Percentiles rank a stretch among this genome's conserved stretches.
Conservation (phyloP, 2,329 filamentous ascomycete species). For the Verticillium nubilum region DNA sequence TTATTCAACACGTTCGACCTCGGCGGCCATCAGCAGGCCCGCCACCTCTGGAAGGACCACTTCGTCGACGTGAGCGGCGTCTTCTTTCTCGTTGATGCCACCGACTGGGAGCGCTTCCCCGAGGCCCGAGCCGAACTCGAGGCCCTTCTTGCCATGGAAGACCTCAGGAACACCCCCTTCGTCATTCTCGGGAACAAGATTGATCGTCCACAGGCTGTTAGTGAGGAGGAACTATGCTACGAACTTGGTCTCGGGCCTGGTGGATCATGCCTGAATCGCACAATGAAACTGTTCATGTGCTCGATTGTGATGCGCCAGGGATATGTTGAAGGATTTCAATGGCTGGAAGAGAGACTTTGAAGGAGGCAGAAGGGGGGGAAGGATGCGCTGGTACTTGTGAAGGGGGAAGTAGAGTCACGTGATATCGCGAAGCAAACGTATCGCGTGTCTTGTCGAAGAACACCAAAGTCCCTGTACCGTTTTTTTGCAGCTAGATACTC, state of each 20-base stretch:
- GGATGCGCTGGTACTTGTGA: no score
- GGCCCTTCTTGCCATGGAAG: constrained; percentile 92
- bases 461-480: background rate
- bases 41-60: constrained; percentile 94
- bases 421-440: constrained; percentile 18
- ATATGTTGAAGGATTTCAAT: no score
- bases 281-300: no score
- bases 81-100: constrained; percentile 96
- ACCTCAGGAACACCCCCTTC: constrained; percentile 91
- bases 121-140: constrained; percentile 98
- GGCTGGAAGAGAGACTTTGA: no score
- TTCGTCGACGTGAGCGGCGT: constrained; percentile 95
- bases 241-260: constrained; percentile 63
- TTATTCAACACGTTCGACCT: constrained; percentile 93
- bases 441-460: background rate
- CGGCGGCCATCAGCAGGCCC: constrained; percentile 89
- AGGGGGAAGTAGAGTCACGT: constrained; percentile 21
- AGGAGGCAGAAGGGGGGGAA: constrained; percentile 6
- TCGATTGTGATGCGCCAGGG: no score
- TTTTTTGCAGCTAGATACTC: background rate
- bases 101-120: constrained; percentile 88
- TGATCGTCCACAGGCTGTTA: constrained; percentile 91
- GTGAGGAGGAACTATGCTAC: constrained; percentile 90
- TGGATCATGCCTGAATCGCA: no score
- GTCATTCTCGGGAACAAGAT: constrained; percentile 99